Evolutionary conservation across 208 protist species (phyloP), one percentile per base, ranked within the genome.

Genomic region (Trypanosoma cruzi): DNA sequence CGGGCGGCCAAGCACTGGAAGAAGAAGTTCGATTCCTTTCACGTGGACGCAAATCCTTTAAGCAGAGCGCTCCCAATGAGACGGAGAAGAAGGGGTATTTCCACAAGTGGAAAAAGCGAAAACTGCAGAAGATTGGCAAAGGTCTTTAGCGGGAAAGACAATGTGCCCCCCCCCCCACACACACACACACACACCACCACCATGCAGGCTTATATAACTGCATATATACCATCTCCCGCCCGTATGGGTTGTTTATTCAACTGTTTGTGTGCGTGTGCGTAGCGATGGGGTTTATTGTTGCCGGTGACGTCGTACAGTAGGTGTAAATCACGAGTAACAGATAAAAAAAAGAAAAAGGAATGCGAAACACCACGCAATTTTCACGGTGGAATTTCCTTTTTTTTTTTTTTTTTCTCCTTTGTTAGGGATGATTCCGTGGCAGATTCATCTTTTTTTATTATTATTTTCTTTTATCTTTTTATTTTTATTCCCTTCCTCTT

Each of bases 21-120:
- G 82, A 87, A 24, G 89, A 94, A 46, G 73, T 86, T 50, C 72
- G 83, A 42, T 54, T 92, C 37, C 63, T 94, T 58, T 86, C 79
- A 13, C 75, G 81, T 14, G 81, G 85, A n/a, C 44, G 44, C 44
- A 73, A 72, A 36, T 48, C 61, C 64, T 31, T 22, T n/a, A 75
- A 81, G 50, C 61, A 75, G 61, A 71, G 59, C 54, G 60, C 44
- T 31, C 64, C 67, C 20, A 66, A 72, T 36, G 50, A 42, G 2
- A 50, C 18, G 0, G 58, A 31, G 28, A 80, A 79, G 57, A 64
- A 50, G n/a, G 40, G 26, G 14, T 87, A 73, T 74, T 89, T 86
- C 55, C 80, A 67, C 4, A 92, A 92, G 74, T 91, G 83, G 86
- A 81, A 82, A 61, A 82, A 87, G 67, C 29, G 62, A 49, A 92